Conservation (phyloP, 129 eudicot genomes). For the Escallonia rubra region DNA sequence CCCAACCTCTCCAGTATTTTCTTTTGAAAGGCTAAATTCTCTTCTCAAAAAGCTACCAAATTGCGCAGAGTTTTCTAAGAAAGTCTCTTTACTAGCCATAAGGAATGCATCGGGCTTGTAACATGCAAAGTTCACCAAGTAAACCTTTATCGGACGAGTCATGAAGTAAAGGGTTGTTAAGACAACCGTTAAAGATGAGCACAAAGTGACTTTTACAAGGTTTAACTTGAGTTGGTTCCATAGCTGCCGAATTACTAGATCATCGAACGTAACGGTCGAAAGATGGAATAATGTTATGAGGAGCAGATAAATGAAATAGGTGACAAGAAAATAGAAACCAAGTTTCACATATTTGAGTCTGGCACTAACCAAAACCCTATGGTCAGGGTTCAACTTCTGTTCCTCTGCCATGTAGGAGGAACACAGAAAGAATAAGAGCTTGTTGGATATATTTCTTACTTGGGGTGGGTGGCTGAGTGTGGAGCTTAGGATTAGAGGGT, state of each 20-base stretch:
- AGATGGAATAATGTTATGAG: conserved; percentile 47
- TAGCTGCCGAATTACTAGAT: conserved; percentile 20
- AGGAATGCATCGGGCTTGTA: conserved; percentile 51
- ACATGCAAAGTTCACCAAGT: conserved; percentile 63
- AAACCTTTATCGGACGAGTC: conserved; percentile 66
- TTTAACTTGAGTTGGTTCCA: conserved; percentile 63
- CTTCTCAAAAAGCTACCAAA: conserved; percentile 46
- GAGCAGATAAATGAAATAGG: conserved; percentile 61
- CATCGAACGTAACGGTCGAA: conserved; percentile 32
- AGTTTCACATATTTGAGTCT: conserved; percentile 74
- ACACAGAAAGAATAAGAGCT: too few relatives aligned
- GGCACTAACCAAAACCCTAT: too few relatives aligned
- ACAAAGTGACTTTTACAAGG: conserved; percentile 40
- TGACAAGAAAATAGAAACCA: conserved; percentile 70
- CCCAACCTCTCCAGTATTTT: conserved; percentile 79
- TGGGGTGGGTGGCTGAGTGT: too few relatives aligned
- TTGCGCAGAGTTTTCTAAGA: conserved; percentile 44
- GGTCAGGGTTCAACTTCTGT: too few relatives aligned
- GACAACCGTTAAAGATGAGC: conserved; percentile 53
- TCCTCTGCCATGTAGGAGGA: too few relatives aligned
- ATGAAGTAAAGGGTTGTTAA: conserved; percentile 58
- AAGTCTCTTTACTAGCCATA: conserved; percentile 39
- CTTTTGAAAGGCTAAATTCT: conserved; percentile 65
- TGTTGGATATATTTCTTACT: too few relatives aligned
- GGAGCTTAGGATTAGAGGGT: too few relatives aligned